Evolutionary conservation across 768 basidiomycete species (phyloP), one percentile per base, ranked within the genome.

Genomic region (Phanerochaete sordida): DNA sequence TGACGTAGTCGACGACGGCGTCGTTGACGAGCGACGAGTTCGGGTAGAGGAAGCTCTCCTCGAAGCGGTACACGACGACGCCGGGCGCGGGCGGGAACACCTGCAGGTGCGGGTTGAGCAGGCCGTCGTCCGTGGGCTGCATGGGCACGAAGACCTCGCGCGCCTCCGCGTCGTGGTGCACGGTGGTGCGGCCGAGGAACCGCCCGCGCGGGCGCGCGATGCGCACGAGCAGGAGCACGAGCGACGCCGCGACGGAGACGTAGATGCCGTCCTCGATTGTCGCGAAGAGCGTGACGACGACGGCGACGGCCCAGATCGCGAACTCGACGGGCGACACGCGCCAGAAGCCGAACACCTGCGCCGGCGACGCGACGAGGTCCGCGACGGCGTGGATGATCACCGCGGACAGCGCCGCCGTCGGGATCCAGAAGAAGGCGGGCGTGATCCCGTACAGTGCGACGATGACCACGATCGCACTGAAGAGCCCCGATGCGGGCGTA

Each of bases 381-480:
- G 85, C 86, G 19, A 95, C 93, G 39, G 93, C 93, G 69, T 96
- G 94, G 65, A 98, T 96, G 70, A 98, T 96, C 64, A 98, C 83
- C 31, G 95, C 96, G 12, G 93, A 88, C n/a, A 98, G 82, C 27
- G 80, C 85, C 7, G 90, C 89, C 24, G 66, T 84, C 33, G 91
- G 91, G 60, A 92, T 93, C 88, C 89, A 96, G 77, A 81, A 93
- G 83, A 95, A 96, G 37, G 94, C 93, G 24, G 86, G 84, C 0
- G 96, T 96, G 44, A 98, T 81, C 39, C 95, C 96, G 71, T 99
- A 99, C 9, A 99, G 77, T 0, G 97, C 94, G 60, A 98, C 88
- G 58, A 98, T 81, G 65, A 98, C 96, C 47, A 95, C 87, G 37
- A 96, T 72, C 27, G 92, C 88, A 23, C 93, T 90, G 65, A 90